Evolutionary conservation across 2,329 filamentous ascomycete species (phyloP).

Genomic region (Colletotrichum lindemuthianum): DNA sequence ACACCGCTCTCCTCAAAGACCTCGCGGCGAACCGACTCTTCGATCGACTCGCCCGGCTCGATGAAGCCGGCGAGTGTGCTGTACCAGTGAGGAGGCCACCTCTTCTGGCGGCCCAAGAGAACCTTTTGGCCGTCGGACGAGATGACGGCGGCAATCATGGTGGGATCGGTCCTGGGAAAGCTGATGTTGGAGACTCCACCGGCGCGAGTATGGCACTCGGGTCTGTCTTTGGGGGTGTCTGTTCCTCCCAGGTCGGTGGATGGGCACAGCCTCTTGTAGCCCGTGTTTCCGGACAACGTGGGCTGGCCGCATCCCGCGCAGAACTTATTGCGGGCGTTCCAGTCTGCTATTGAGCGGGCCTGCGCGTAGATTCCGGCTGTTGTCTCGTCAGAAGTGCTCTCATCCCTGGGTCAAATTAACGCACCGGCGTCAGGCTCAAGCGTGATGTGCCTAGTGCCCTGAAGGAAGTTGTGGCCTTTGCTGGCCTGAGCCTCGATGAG

Average conservation of each 20-base stretch:
- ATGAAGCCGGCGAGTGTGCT: conserved; percentile 88
- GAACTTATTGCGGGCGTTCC: conserved; percentile 93
- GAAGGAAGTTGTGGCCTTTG: conserved; percentile 72
- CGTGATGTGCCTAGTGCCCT: conserved; percentile 71
- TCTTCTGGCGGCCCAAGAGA: conserved; percentile 85
- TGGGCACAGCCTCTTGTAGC: conserved; percentile 84
- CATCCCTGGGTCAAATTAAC: conserved; percentile 30
- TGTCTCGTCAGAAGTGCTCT: conserved; percentile 26
- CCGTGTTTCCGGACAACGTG: conserved; percentile 81
- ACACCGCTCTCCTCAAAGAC: conserved; percentile 90
- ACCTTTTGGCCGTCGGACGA: conserved; percentile 80
- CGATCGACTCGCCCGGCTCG: conserved; percentile 85
- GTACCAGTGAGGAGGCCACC: conserved; percentile 88
- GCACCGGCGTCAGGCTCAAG: conserved; percentile 71
- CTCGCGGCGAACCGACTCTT: conserved; percentile 84
- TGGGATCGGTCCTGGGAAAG: conserved; percentile 93
- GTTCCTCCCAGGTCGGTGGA: conserved; percentile 69
- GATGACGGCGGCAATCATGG: conserved; percentile 93
- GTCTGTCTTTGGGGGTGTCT: conserved; percentile 61
- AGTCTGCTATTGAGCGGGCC: conserved; percentile 88
- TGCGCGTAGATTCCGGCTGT: conserved; percentile 90
- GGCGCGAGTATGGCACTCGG: conserved; percentile 81
- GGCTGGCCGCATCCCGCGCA: conserved; percentile 88
- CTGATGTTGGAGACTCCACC: conserved; percentile 88
- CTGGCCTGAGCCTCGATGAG: conserved; percentile 54